phyloP scores from a whole-genome alignment of 768 basidiomycete genomes.

The Calocera cornea region DNA sequence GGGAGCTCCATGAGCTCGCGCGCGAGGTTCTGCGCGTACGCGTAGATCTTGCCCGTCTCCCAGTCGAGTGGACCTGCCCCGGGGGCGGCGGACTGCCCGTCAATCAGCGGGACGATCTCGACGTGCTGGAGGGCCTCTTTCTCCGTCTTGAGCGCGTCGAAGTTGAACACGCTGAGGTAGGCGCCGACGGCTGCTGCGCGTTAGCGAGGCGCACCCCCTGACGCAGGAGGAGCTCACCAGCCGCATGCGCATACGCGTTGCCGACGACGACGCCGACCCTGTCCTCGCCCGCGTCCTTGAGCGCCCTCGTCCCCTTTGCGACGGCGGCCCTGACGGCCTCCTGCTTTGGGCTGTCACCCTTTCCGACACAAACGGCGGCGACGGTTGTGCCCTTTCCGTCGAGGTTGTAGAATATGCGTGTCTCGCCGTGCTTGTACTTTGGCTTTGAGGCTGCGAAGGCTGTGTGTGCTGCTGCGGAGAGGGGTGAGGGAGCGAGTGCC shows the following conservation, averaged over 20 bases:
- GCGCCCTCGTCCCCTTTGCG: slow-evolving; percentile 56
- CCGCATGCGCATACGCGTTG: slow-evolving; percentile 52
- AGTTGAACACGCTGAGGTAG: slow-evolving; percentile 59
- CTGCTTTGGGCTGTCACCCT: slow-evolving; percentile 35
- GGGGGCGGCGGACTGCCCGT: slow-evolving; percentile 33
- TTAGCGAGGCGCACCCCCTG: not conserved
- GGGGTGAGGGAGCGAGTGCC: not conserved
- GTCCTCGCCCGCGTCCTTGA: slow-evolving; percentile 46
- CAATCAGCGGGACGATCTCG: slow-evolving; percentile 36
- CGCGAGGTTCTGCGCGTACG: slow-evolving; percentile 64
- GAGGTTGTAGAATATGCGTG: slow-evolving; percentile 20
- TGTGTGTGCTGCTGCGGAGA: not conserved
- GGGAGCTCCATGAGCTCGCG: slow-evolving; percentile 79
- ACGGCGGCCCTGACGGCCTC: slow-evolving; percentile 59
- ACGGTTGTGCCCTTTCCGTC: slow-evolving; percentile 7
- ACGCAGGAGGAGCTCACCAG: slow-evolving; percentile 35
- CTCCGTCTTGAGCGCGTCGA: slow-evolving; percentile 60
- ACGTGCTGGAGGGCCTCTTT: slow-evolving; percentile 27
- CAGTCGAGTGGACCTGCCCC: slow-evolving; percentile 48
- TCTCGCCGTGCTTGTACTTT: slow-evolving; percentile 18
- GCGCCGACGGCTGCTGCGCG: slow-evolving; percentile 53
- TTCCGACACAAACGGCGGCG: slow-evolving; percentile 16
- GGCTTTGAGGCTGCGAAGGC: slow-evolving; percentile 11
- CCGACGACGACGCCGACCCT: slow-evolving; percentile 49
- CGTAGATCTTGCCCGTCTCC: slow-evolving; percentile 61